Evolutionary conservation across 805 yeast genomes (phyloP), one percentile per base, ranked within the genome.

Genomic region (Ogataea paraovalis): DNA sequence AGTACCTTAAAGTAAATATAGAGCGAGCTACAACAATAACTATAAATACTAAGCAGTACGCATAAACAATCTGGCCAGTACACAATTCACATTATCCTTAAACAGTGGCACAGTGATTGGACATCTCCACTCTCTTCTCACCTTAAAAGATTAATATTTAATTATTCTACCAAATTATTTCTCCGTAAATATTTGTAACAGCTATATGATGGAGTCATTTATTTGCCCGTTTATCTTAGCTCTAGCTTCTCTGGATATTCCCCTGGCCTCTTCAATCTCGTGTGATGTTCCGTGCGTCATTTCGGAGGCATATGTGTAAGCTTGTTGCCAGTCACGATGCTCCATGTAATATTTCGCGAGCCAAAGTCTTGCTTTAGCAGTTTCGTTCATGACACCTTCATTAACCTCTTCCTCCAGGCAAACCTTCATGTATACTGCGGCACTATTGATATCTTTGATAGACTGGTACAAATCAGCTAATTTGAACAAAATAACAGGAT

Each of bases 211-310:
- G 9, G 27, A 44, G 13, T 45, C 46, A 10, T 27, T 16, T 10
- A 22, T 19, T 16, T 41, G 23, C n/a, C 32, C 37, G 23, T 57
- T 62, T 68, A 82, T 67, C 47, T 80, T 72, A 57, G 74, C 76
- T 50, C 89, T 67, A 13, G 94, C 89, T 51, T 86, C 92, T 57
- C 90, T 73, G 0, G 92, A 87, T 28, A 91, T 84, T 0, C 84
- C 75, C 39, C 96, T 70, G 0, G 96, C 97, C 62, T 90, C 97
- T 58, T 90, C 97, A 18, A 90, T 80, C 59, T 87, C 95, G 47
- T 83, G 88, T 12, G 90, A 84, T n/a, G 85, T 78, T 25, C 92
- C 95, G 45, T 74, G 77, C 4, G 78, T 74, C 54, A 89, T 74
- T 47, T 82, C 87, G 46, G 79, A 77, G 1, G 96, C 94, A 60